These are phyloP conservation scores for Massariosphaeria phaeospora DNA, from an alignment of 495 filamentous ascomycete genomes.

Conservation along the genomic window DNA sequence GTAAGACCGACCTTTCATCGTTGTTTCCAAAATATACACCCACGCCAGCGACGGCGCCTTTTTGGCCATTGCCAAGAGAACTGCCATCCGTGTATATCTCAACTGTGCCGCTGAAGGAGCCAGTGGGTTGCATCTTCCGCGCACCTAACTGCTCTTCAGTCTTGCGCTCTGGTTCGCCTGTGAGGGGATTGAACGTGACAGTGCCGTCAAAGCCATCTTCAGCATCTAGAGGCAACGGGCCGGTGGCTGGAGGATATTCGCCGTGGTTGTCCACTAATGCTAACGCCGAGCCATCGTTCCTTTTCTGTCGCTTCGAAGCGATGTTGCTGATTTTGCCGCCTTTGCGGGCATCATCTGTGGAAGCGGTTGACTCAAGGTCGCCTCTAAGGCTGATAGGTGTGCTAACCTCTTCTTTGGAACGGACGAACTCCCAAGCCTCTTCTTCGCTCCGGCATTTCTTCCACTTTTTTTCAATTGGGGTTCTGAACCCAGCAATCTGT, in stretches of 20 bases:
- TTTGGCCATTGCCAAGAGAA: conserved; percentile 67
- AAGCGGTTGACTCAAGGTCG: conserved; percentile 22
- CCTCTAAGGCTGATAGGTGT: conserved; percentile 34
- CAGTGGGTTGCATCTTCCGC: conserved; percentile 43
- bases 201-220: conserved; percentile 62
- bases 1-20: conserved; percentile 57
- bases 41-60: conserved; percentile 69
- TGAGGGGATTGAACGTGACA: conserved; percentile 51
- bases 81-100: conserved; percentile 90
- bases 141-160: conserved; percentile 45
- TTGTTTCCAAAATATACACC: conserved; percentile 81
- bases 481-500: conserved; percentile 70
- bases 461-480: conserved; percentile 76
- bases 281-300: conserved; percentile 26
- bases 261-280: conserved; percentile 12
- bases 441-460: conserved; percentile 70
- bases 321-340: conserved; percentile 24
- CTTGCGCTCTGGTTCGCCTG: conserved; percentile 59
- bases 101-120: conserved; percentile 47
- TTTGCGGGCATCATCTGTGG: conserved; percentile 21
- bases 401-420: conserved; percentile 37
- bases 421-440: conserved; percentile 69
- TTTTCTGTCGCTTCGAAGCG: conserved; percentile 41
- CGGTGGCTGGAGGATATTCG: conserved; percentile 51
- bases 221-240: conserved; percentile 50